Base-by-base conservation (phyloP, 495 filamentous ascomycete genomes). In the Penicillium alfredii region DNA sequence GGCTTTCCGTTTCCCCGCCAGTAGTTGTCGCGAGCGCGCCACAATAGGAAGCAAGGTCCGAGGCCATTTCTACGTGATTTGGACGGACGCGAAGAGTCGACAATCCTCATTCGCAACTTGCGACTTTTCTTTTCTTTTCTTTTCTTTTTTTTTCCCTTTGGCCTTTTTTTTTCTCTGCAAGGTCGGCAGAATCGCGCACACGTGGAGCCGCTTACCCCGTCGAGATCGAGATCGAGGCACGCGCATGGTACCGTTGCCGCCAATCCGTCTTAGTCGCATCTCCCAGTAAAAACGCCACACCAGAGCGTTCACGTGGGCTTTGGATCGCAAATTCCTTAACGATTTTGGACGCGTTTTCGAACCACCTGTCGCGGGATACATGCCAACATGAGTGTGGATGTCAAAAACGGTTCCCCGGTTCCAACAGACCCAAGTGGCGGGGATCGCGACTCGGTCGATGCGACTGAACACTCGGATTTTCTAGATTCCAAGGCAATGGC, bases 351-450 rank as follows among this genome's bases (percentile, higher is more conserved):
- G 32, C 25, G 13, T 29, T 13, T 13, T 25, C 9, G 16, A 35
- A 26, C 18, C 17, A 16, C 6, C 40, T 38, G 35, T 12, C 24
- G 19, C 20, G 35, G 38, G 20, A 44, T 61, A 58, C 44, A 64
- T 63, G 60, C 40, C 55, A 47, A 67, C 63, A 77, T 78, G 73
- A 67, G 74, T 49, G 41, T 62, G 52, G 70, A 76, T 39, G 51
- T 56, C 49, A 64, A 72, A 41, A 69, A 66, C 56, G 57, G 53
- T 38, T 54, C 57, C 21, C 51, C 56, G 31, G 53, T 55, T 34
- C 60, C 64, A 46, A 60, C 61, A 19, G 72, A 75, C 43, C 63
- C 59, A 37, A 69, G 58, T 47, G 61, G 54, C 38, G 51, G 40
- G 24, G 72, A 73, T 46, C 63, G 63, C 37, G 76, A 80, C 44